Conservation (phyloP, 139 green algal genomes). For the Coelastrella sp. region DNA sequence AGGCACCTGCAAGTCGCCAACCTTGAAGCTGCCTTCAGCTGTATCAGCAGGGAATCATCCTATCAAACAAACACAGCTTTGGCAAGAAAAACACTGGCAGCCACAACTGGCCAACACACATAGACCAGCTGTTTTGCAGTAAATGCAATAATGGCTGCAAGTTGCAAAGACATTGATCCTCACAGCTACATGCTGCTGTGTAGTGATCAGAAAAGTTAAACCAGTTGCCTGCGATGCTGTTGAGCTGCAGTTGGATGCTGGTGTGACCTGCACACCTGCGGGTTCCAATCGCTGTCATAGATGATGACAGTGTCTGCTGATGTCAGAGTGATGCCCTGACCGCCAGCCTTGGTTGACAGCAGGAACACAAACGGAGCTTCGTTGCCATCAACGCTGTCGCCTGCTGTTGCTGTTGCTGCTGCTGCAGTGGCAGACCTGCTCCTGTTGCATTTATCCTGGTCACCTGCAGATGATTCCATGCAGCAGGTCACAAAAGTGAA, state of each 20-base stretch:
- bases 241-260: not conserved
- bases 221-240: not conserved
- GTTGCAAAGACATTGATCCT: not conserved
- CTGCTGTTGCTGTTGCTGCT: not conserved
- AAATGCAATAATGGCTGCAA: not conserved
- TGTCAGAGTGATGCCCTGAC: conserved; percentile 97
- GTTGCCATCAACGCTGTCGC: not conserved
- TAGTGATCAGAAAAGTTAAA: not conserved
- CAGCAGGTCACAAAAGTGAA: too few relatives aligned
- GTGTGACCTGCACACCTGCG: conserved; percentile 62
- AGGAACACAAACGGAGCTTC: conserved; percentile 89
- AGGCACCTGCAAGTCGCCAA: too few relatives aligned
- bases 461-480: not conserved
- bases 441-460: not conserved
- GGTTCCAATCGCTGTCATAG: conserved; percentile 97
- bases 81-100: too few relatives aligned
- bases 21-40: too few relatives aligned
- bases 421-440: not conserved
- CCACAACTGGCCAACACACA: too few relatives aligned
- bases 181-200: not conserved
- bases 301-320: conserved; percentile 95
- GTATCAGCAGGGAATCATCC: too few relatives aligned
- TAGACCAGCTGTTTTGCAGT: too few relatives aligned
- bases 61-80: too few relatives aligned
- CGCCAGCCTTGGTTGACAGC: conserved; percentile 92